Evolutionary conservation across 1,284 basidiomycete species (phyloP), one percentile per base, ranked within the genome.

Genomic region (Ustilago cynodontis): DNA sequence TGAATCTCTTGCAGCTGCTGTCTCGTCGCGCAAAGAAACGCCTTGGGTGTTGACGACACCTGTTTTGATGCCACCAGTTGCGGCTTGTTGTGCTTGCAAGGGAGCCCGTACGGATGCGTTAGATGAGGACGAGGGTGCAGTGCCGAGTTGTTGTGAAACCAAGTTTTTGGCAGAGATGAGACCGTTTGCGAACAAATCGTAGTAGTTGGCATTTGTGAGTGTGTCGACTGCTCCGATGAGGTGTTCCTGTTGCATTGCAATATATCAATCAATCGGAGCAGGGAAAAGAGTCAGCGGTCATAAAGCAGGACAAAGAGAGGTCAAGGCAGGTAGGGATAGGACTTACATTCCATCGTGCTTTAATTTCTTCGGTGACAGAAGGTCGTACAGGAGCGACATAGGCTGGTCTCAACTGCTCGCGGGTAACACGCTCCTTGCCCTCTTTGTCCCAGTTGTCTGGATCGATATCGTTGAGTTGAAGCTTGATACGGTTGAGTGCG

Each of bases 391-490:
- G 77, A 2, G 77, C 66, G 11, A 72, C 56, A 41, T 76, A 79
- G 13, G 77, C 77, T 1, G 77, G 77, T 35, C 53, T 65, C 18
- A 77, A 50, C 50, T 74, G 65, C 31, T 73, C 64, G 16, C 56
- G 59, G 0, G 64, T 37, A 7, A 74, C 61, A 0, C 67, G 59
- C 65, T 71, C 55, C 49, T 59, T 71, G 51, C 75, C 75, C 37
- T 71, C 54, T 54, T 68, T 71, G 47, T 77, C 71, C 75, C 75
- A 77, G 51, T 77, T 74, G 55, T 77, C 75, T 8, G 75, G 75
- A n/a, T 77, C 75, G 50, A 77, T 73, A 47, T 77, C 71, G 67
- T 74, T 66, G 58, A 77, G 71, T 49, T 73, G 63, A 45, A 73
- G 45, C 56, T 77, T 67, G 67, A 74, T 70, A 2, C 61, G n/a